phyloP scores from a whole-genome alignment of 306 rosid genomes.

The Urtica urens region DNA sequence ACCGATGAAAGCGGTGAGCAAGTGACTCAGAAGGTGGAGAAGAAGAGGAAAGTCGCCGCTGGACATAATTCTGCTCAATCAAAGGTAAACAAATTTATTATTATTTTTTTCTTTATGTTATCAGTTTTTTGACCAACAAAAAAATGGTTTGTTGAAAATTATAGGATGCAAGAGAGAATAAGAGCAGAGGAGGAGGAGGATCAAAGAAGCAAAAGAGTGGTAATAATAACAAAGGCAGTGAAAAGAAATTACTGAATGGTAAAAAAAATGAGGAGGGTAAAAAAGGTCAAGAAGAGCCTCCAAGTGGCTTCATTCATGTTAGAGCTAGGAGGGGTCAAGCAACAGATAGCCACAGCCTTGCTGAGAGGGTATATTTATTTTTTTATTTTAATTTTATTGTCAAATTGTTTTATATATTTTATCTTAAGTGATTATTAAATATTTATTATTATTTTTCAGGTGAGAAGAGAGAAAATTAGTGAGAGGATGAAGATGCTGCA shows the following conservation, averaged over 20 bases:
- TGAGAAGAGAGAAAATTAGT: conserved; percentile 91
- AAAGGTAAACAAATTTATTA: conserved; percentile 35
- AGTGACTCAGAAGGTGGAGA: conserved; percentile 38
- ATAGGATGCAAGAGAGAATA: conserved; percentile 28
- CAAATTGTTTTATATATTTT: neutral
- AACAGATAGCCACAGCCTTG: conserved; percentile 97
- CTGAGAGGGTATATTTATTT: conserved; percentile 70
- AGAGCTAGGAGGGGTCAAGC: conserved; percentile 99
- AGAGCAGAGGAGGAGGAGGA: conserved; percentile 25
- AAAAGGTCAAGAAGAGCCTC: conserved; percentile 39
- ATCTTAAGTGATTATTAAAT: neutral
- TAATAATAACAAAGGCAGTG: conserved; percentile 17
- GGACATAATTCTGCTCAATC: conserved; percentile 27
- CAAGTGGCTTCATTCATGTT: conserved; percentile 76
- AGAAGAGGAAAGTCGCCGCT: conserved; percentile 34
- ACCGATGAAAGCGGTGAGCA: conserved; percentile 60
- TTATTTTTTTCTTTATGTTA: neutral
- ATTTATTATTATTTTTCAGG: conserved; percentile 33
- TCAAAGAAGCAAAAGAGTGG: conserved; percentile 51
- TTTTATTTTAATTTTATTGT: neutral
- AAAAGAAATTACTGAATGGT: conserved; percentile 24
- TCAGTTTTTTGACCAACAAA: neutral
- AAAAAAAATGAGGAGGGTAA: conserved; percentile 29
- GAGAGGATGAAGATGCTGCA: conserved; percentile 88
- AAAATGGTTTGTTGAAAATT: conserved; percentile 2